Evolutionary conservation across 805 yeast species (phyloP).

Genomic region (Deakozyma indianensis): DNA sequence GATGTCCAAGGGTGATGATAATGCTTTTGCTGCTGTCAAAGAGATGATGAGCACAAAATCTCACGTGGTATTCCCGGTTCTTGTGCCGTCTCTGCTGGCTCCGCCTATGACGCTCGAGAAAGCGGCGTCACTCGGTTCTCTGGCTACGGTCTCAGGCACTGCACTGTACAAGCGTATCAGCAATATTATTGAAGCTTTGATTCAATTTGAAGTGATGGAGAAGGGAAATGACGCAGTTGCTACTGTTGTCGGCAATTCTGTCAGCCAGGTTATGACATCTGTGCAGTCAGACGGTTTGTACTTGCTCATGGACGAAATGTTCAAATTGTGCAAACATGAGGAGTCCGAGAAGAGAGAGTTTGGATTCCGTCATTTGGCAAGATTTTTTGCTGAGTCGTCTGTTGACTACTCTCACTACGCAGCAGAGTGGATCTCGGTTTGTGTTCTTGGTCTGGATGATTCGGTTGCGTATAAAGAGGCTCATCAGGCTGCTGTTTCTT

Average conservation of each 20-base stretch:
- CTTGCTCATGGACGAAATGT: slow-evolving; percentile 46
- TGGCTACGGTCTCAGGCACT: slow-evolving; percentile 81
- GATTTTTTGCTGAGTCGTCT: slow-evolving; percentile 49
- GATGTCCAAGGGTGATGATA: slow-evolving; percentile 36
- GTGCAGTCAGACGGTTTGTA: slow-evolving; percentile 69
- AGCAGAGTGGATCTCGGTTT: slow-evolving; percentile 58
- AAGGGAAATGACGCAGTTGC: slow-evolving; percentile 8
- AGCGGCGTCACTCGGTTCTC: slow-evolving; percentile 74
- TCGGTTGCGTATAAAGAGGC: slow-evolving; percentile 33
- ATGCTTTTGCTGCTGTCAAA: slow-evolving; percentile 74
- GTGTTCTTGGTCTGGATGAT: slow-evolving; percentile 63
- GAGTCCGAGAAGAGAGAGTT: slow-evolving; percentile 33
- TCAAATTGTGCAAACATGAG: slow-evolving; percentile 52
- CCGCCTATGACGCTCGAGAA: slow-evolving; percentile 75
- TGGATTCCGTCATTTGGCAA: slow-evolving; percentile 50
- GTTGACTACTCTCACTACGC: slow-evolving; percentile 59
- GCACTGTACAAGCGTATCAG: slow-evolving; percentile 64
- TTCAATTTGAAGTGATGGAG: slow-evolving; percentile 31
- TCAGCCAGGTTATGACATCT: slow-evolving; percentile 63
- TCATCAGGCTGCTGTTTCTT: slow-evolving; percentile 49
- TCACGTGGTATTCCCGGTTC: slow-evolving; percentile 83
- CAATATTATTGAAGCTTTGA: slow-evolving; percentile 57
- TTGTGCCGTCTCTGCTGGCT: slow-evolving; percentile 68
- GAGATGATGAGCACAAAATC: slow-evolving; percentile 87
- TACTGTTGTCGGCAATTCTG: slow-evolving; percentile 31